phyloP scores from a whole-genome alignment of 345 rosid species.

The Adansonia digitata region DNA sequence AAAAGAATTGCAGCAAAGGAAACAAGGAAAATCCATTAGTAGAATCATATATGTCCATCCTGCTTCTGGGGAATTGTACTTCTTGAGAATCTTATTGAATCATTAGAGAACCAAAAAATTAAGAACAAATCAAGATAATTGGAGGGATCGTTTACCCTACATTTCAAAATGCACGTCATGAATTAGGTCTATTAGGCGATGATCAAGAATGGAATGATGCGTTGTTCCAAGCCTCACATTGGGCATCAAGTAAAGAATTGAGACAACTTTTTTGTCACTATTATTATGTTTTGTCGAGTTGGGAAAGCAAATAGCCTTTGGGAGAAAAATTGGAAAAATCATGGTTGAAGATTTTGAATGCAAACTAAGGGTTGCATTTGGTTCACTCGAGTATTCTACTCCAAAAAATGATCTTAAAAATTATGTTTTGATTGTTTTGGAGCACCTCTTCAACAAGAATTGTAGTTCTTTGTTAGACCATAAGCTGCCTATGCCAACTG shows the following conservation, averaged over 20 bases:
- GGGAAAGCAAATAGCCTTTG: accelerated
- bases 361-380: too few relatives aligned
- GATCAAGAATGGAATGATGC: too few relatives aligned
- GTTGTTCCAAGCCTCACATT: background rate
- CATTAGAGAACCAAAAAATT: background rate
- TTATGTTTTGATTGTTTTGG: too few relatives aligned
- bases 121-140: background rate
- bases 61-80: background rate
- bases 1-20: background rate
- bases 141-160: background rate
- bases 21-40: background rate
- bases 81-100: background rate
- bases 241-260: background rate
- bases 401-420: background rate
- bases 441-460: background rate
- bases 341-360: background rate
- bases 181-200: background rate
- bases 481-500: background rate
- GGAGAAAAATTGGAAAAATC: background rate
- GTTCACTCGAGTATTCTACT: background rate
- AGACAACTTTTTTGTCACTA: background rate
- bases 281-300: background rate
- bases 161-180: background rate
- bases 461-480: background rate
- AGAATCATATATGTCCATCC: background rate